These are phyloP conservation scores for Rhodomyrtus psidioides DNA, from an alignment of 441 rosid species.

Conservation along the genomic window DNA sequence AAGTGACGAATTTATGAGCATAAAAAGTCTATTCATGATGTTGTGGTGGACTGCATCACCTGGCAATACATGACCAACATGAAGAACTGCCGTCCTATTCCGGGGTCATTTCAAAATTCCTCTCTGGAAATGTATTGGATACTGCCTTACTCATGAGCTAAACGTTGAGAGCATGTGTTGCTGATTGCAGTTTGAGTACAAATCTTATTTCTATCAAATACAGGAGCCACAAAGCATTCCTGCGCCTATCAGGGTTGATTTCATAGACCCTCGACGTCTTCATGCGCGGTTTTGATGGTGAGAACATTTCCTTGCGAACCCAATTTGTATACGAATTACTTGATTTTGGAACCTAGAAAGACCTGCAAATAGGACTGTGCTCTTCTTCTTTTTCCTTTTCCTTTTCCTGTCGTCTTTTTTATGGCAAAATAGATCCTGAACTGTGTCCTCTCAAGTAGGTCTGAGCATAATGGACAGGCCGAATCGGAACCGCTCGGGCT, in stretches of 20 bases:
- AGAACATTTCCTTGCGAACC: background rate
- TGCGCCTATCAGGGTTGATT: background rate
- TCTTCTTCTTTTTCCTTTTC: background rate
- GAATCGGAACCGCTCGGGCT: too few species aligned
- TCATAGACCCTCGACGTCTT: background rate
- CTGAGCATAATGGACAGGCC: too few species aligned
- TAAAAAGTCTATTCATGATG: background rate
- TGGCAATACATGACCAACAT: background rate
- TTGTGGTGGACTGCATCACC: background rate
- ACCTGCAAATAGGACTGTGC: background rate
- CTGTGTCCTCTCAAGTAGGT: background rate
- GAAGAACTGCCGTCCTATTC: background rate
- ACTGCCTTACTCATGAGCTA: background rate
- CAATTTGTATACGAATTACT: background rate
- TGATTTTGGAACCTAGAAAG: background rate
- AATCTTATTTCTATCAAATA: background rate
- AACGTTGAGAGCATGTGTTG: background rate
- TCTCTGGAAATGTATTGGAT: background rate
- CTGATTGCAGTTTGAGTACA: background rate
- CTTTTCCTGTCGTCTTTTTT: background rate
- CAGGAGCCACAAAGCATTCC: background rate
- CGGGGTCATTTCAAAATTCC: background rate
- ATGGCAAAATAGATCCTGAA: background rate
- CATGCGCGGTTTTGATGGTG: background rate
- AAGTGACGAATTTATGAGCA: background rate